Evolutionary conservation across 129 eudicot genomes (phyloP).

Genomic region (Pittosporum tobira): DNA sequence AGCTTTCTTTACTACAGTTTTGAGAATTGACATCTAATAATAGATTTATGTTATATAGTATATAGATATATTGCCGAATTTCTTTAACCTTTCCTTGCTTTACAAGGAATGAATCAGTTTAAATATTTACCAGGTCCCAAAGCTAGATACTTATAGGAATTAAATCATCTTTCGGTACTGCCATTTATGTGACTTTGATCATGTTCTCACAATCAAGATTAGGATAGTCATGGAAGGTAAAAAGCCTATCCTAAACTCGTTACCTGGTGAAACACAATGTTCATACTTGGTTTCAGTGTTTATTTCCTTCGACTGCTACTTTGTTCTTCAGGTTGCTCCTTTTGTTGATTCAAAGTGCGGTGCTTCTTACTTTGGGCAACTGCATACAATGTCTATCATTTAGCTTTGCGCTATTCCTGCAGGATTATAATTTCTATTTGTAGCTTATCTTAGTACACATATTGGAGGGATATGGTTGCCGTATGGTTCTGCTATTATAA

Average conservation of each 20-base stretch:
- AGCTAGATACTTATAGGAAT: conserved; percentile 19
- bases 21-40: neutral
- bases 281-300: conserved; percentile 15
- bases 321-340: conserved; percentile 52
- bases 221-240: conserved; percentile 54
- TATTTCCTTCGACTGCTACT: conserved; percentile 29
- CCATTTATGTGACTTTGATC: conserved; percentile 18
- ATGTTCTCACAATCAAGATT: conserved; percentile 32
- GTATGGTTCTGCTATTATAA: conserved; percentile 21
- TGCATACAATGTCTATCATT: conserved; percentile 16
- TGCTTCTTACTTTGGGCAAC: conserved; percentile 20
- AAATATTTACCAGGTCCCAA: conserved; percentile 35
- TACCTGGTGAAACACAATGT: conserved; percentile 27
- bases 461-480: conserved; percentile 33
- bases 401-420: conserved; percentile 33
- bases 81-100: conserved; percentile 6
- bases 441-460: conserved; percentile 28
- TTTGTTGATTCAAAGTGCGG: conserved; percentile 10
- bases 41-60: neutral
- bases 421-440: conserved; percentile 33
- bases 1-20: neutral
- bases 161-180: conserved; percentile 18
- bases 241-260: conserved; percentile 27
- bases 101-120: conserved; percentile 15
- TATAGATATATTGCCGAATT: neutral